These are phyloP conservation scores for Pseudozyma tsukubaensis DNA, from an alignment of 1,284 basidiomycete genomes.

Conservation along the genomic window DNA sequence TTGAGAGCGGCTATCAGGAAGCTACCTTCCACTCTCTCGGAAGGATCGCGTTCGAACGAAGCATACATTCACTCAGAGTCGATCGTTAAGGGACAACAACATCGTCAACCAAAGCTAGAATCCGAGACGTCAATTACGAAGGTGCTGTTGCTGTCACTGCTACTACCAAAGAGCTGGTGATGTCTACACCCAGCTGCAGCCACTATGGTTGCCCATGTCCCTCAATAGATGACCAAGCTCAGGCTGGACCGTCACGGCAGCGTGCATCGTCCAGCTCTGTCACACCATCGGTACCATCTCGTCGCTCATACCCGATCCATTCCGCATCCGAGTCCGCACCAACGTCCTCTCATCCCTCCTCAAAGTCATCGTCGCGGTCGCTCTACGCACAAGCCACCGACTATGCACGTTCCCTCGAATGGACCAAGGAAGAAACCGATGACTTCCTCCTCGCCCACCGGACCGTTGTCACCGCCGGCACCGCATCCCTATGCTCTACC, in stretches of 20 bases:
- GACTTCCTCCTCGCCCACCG: conserved; percentile 55
- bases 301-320: conserved; percentile 12
- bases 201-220: conserved; percentile 38
- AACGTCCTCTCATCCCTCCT: too few relatives aligned
- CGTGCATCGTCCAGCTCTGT: neutral
- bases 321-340: conserved; percentile 3
- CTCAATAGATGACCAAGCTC: conserved; percentile 1
- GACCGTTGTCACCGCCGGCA: conserved; percentile 65
- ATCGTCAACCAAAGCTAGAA: too few relatives aligned
- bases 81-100: too few relatives aligned
- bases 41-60: too few relatives aligned
- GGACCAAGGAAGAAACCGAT: conserved; percentile 49
- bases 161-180: neutral
- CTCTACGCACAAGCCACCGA: conserved; percentile 20
- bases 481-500: conserved; percentile 66
- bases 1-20: too few relatives aligned
- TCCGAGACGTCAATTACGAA: too few relatives aligned
- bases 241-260: conserved; percentile 38
- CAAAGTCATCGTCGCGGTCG: conserved; percentile 3
- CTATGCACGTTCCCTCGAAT: conserved; percentile 26
- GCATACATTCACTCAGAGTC: too few relatives aligned
- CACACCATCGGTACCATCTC: neutral
- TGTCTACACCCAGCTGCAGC: conserved; percentile 29
- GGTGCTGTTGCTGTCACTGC: neutral
- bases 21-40: too few relatives aligned